Percentiles rank a stretch among this genome's conserved stretches.
phyloP scores from a whole-genome alignment of 768 basidiomycete species.

The Mycena rosella region DNA sequence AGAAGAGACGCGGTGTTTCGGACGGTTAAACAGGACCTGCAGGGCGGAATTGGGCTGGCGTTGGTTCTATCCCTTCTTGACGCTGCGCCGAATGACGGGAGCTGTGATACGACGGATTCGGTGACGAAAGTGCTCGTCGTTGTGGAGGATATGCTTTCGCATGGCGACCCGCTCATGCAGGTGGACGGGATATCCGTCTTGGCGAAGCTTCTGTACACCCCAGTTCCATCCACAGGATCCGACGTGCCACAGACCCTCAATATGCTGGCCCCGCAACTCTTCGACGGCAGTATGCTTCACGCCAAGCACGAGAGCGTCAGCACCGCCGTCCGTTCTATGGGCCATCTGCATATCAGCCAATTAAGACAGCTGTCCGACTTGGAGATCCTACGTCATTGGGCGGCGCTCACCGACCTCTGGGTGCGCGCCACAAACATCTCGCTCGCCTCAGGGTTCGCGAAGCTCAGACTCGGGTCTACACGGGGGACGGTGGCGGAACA shows the following conservation, averaged over 20 bases:
- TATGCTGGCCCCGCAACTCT: conserved; percentile 51
- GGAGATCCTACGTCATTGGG: conserved; percentile 57
- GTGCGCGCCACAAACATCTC: conserved; percentile 38
- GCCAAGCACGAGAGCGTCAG: conserved; percentile 43
- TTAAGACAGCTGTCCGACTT: conserved; percentile 51
- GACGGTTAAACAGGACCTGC: conserved; percentile 61
- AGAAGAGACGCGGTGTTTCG: conserved; percentile 53
- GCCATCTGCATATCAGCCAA: conserved; percentile 37
- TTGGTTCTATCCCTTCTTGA: conserved; percentile 58
- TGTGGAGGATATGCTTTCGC: conserved; percentile 53
- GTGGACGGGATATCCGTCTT: conserved; percentile 53
- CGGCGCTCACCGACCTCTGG: conserved; percentile 55
- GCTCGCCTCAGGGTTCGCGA: conserved; percentile 24
- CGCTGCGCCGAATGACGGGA: conserved; percentile 23
- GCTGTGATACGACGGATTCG: conserved; percentile 36
- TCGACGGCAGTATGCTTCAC: conserved; percentile 58
- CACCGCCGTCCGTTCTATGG: conserved; percentile 43
- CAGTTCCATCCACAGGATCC: conserved; percentile 16
- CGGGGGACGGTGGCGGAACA: conserved; percentile 27
- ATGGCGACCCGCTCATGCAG: conserved; percentile 41
- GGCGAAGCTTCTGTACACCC: conserved; percentile 47
- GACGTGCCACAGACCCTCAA: conserved; percentile 28
- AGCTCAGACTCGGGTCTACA: conserved; percentile 2
- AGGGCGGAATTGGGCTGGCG: conserved; percentile 56
- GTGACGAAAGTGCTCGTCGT: conserved; percentile 53